Base-by-base conservation (phyloP, 768 basidiomycete species). In the Mycena latifolia region DNA sequence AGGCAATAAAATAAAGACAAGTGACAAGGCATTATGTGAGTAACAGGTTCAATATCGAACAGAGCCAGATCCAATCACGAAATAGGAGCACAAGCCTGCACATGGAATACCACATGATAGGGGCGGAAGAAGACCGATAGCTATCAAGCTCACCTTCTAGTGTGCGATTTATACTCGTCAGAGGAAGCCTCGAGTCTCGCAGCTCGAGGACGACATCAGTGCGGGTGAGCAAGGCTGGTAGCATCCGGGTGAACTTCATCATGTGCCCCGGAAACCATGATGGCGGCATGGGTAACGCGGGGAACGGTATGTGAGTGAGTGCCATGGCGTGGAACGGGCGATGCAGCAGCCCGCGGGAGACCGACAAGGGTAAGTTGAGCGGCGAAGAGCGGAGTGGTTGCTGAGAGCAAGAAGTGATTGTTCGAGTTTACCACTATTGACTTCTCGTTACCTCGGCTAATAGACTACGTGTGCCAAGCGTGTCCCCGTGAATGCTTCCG, bases 181-280 rank as follows among this genome's bases (percentile, higher is more conserved):
- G 83, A 8, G 97, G 97, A 58, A 99, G 84, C 31, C 97, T 88
- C 15, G 96, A 89, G 80, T 99, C 97, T 74, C 97, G 86, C 29
- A 96, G 89, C 81, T 99, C 97, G 67, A 99, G 90, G 55, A 99
- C 93, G 60, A 99, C 89, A 73, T 96, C 92, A 35, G 94, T 94
- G 66, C 89, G 89, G 33, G 89, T 87, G 45, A 98, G 85, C 63
- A 95, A 81, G 22, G 85, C 80, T 22, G 95, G 93, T 46, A 98
- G 82, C 75, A 87, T 86, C 15, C 37, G 37, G 46, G 90, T 86
- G 76, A 97, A 97, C 73, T 89, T 88, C 78, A 89, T 91, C 96
- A 98, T 98, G 79, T 98, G 96, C 35, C 96, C 96, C 27, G 94
- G 94, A 80, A 91, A 97, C 95, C 95, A 98, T 84, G 95, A 96